Evolutionary conservation across 345 rosid genomes (phyloP).

Genomic region (Aegle marmelos): DNA sequence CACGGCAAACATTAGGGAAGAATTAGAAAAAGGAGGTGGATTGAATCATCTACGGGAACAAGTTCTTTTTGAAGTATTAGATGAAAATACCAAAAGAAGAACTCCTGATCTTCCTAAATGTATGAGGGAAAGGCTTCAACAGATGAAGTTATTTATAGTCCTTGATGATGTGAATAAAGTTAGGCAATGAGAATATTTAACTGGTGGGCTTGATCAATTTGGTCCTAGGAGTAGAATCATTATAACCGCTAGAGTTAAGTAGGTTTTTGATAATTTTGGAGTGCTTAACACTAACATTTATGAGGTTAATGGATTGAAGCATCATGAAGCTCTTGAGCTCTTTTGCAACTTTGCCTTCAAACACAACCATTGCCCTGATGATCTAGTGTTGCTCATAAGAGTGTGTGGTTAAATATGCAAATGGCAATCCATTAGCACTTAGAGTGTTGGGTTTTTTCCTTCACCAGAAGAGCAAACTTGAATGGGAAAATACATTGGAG

Average conservation of each 20-base stretch:
- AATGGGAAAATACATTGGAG: too few species aligned
- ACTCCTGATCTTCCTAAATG: background rate
- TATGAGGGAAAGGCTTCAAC: background rate
- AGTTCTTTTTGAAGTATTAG: background rate
- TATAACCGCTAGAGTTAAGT: background rate
- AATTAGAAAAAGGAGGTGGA: background rate
- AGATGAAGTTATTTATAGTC: background rate
- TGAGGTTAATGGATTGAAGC: background rate
- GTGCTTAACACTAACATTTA: background rate
- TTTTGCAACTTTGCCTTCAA: background rate
- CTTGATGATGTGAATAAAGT: slow-evolving; percentile 8
- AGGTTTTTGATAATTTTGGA: background rate
- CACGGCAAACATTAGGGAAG: background rate
- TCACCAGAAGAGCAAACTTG: too few species aligned
- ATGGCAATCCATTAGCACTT: slow-evolving; percentile 18
- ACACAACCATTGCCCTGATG: background rate
- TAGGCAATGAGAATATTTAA: background rate
- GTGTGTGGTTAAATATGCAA: background rate
- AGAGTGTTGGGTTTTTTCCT: background rate
- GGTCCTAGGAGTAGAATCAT: slow-evolving; percentile 12
- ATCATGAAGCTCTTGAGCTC: slow-evolving; percentile 8
- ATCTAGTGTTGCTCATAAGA: background rate
- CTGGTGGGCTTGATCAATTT: background rate
- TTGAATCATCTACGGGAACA: background rate
- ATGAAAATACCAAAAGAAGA: background rate